These are phyloP conservation scores for Przewalskia tangutica DNA, from an alignment of 257 asterid species.

Conservation along the genomic window DNA sequence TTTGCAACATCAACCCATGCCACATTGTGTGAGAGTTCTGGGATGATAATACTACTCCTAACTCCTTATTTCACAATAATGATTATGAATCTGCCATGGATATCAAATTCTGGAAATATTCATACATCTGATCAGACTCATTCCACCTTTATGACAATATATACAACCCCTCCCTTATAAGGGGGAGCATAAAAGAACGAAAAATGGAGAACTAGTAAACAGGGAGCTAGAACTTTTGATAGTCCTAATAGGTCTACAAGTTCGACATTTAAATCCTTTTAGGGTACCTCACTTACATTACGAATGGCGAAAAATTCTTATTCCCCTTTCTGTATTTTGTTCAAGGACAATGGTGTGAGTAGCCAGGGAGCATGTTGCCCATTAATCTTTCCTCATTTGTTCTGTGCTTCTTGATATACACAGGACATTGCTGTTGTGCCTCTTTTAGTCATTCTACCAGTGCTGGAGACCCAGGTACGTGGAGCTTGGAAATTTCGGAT, in stretches of 20 bases:
- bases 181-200: not conserved
- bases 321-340: not conserved
- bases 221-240: not conserved
- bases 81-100: not conserved
- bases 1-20: not conserved
- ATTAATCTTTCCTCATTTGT: constrained; percentile 3
- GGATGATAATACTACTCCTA: not conserved
- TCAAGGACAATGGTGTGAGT: not conserved
- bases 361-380: not conserved
- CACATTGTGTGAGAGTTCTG: not conserved
- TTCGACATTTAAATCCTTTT: not conserved
- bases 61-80: not conserved
- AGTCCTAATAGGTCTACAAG: not conserved
- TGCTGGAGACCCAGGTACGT: constrained; percentile 95
- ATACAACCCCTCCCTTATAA: not conserved
- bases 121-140: not conserved
- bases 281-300: not conserved
- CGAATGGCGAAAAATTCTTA: not conserved
- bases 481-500: constrained; percentile 11
- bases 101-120: not conserved
- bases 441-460: constrained; percentile 91
- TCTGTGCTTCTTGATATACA: constrained; percentile 34
- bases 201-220: not conserved
- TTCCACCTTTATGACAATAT: not conserved
- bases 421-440: constrained; percentile 99